phyloP scores from a whole-genome alignment of 495 filamentous ascomycete species.

The Podospora pseudoanserina region DNA sequence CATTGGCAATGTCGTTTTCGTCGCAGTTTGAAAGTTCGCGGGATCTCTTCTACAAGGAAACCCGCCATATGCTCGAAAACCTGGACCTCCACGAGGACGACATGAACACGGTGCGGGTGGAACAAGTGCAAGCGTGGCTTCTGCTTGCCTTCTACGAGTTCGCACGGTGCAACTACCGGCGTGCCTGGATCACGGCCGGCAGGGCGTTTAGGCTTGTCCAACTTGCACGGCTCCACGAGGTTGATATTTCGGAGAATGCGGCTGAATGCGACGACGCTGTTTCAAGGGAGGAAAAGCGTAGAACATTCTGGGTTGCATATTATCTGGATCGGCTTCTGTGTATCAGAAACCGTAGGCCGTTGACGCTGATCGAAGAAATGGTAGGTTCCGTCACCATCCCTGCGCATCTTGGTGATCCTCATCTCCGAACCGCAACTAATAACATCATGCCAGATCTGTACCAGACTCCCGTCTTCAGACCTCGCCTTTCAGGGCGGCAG shows the following conservation, averaged over 20 bases:
- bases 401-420: slow-evolving; percentile 10
- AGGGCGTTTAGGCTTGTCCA: slow-evolving; percentile 53
- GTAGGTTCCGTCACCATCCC: slow-evolving; percentile 30
- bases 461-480: slow-evolving; percentile 48
- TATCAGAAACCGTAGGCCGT: slow-evolving; percentile 43
- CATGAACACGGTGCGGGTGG: slow-evolving; percentile 30
- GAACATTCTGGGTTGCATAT: slow-evolving; percentile 57
- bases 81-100: slow-evolving; percentile 32
- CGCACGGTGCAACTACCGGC: slow-evolving; percentile 42
- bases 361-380: slow-evolving; percentile 50
- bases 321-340: slow-evolving; percentile 52
- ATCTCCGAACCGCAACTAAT: slow-evolving; percentile 5
- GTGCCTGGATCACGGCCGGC: slow-evolving; percentile 54
- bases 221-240: slow-evolving; percentile 46
- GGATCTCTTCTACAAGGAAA: slow-evolving; percentile 47
- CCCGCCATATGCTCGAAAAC: slow-evolving; percentile 44
- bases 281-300: slow-evolving; percentile 46
- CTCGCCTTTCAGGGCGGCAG: slow-evolving; percentile 50
- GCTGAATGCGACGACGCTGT: slow-evolving; percentile 26
- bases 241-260: slow-evolving; percentile 39
- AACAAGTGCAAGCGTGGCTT: slow-evolving; percentile 55
- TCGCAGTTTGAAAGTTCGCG: slow-evolving; percentile 49
- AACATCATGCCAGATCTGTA: slow-evolving; percentile 36
- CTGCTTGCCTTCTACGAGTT: slow-evolving; percentile 53
- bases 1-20: slow-evolving; percentile 49